phyloP scores from a whole-genome alignment of 257 asterid species.

The Ajuga chamaepitys region DNA sequence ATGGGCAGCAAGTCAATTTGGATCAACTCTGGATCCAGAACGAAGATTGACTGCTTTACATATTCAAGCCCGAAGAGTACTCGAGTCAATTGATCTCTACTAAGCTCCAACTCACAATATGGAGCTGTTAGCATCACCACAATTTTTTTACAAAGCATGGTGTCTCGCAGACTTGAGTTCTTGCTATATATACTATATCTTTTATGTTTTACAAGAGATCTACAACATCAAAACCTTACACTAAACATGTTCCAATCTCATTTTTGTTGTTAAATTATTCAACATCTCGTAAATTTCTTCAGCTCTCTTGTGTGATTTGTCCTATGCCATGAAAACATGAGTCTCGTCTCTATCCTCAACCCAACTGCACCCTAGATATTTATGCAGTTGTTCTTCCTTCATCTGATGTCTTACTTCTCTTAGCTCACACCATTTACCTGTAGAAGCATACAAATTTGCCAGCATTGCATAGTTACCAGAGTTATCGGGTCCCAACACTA shows the following conservation, averaged over 20 bases:
- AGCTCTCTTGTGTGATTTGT: slow-evolving; percentile 50
- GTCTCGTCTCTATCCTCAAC: slow-evolving; percentile 57
- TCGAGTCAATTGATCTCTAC: slow-evolving; percentile 80
- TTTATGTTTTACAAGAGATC: slow-evolving; percentile 12
- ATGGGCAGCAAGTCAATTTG: slow-evolving; percentile 95
- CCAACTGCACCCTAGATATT: slow-evolving; percentile 88
- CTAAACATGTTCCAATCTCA: slow-evolving; percentile 32
- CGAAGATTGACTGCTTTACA: slow-evolving; percentile 76
- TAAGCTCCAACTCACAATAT: slow-evolving; percentile 18
- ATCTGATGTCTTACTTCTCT: slow-evolving; percentile 44
- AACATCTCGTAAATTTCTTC: slow-evolving; percentile 50
- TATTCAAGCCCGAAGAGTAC: slow-evolving; percentile 79
- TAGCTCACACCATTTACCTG: slow-evolving; percentile 61
- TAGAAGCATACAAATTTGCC: slow-evolving; percentile 72
- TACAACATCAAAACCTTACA: not conserved
- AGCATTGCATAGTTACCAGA: slow-evolving; percentile 58
- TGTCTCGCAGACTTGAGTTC: slow-evolving; percentile 7
- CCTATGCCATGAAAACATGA: slow-evolving; percentile 65
- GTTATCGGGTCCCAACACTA: slow-evolving; percentile 49
- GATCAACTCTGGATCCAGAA: slow-evolving; percentile 77
- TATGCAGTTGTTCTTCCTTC: slow-evolving; percentile 39
- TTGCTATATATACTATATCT: not conserved
- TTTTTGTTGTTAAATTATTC: slow-evolving; percentile 52
- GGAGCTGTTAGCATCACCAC: not conserved
- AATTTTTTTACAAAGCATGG: not conserved